Evolutionary conservation across 2,329 filamentous ascomycete genomes (phyloP), one percentile per base, ranked within the genome.

Genomic region (Sordariomycetes sp.): DNA sequence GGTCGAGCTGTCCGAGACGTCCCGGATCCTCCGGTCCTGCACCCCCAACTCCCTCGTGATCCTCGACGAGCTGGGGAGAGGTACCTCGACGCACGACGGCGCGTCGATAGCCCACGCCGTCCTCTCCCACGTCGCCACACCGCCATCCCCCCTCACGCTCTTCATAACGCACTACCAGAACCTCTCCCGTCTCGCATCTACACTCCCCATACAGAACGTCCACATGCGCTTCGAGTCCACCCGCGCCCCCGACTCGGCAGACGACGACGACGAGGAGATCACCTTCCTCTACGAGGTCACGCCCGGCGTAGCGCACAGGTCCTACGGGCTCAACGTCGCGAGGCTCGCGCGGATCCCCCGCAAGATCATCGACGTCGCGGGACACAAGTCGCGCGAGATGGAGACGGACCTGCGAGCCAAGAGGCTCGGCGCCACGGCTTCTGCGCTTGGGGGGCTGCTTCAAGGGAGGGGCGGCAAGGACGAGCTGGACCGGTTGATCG

Each of bases 91-190:
- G 10, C 90, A 97, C 68, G 94, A 99, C 69, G 94, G 94, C 57
- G 90, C 95, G 5, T 94, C 94, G 58, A 97, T 99, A 64, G 94
- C 94, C 1, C 87, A 95, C 64, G 88, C 90, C 25, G 94, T 99
- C 5, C 77, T 99, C 6, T 84, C 92, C 59, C 85, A 95, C 65
- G 81, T 97, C 60, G 86, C 95, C 28, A 78, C 83, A 25, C 80
- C 90, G 17, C 79, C 85, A 0, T 77, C 79, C 56, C 89, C 89
- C 60, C 76, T 96, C 53, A 95, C 90, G 6, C 77, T 99, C 50
- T 99, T 99, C 75, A 96, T 99, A 69, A 99, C 94, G 3, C 94
- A 99, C 72, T 99, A 99, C 69, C 94, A 99, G 72, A 86, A 85
- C 62, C 80, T 99, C 1, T 82, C 84, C 10, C 74, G 75, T 53